Percentiles rank a stretch among this genome's conserved stretches.
These are phyloP conservation scores for Zea luxurians DNA, from an alignment of 176 grass and related monocot species.

Conservation along the genomic window DNA sequence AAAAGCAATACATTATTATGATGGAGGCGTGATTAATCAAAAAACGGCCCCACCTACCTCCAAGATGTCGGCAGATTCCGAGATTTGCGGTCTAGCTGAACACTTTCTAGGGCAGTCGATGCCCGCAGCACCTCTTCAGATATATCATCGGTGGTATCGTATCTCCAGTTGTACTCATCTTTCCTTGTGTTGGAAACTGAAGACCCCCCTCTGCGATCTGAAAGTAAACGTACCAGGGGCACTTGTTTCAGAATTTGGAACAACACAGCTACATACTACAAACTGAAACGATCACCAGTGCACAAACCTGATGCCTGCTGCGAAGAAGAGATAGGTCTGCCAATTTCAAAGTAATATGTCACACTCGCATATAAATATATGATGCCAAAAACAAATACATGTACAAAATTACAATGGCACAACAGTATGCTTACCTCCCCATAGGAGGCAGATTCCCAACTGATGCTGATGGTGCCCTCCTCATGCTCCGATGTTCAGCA, in stretches of 20 bases:
- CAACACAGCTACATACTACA: not conserved
- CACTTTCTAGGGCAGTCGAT: constrained; percentile 71
- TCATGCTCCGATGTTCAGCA: constrained; percentile 58
- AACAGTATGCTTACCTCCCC: constrained; percentile 55
- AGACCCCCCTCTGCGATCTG: constrained; percentile 63
- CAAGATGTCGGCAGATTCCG: constrained; percentile 78
- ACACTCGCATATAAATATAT: constrained; percentile 11
- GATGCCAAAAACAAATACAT: constrained; percentile 33
- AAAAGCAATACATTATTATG: not conserved
- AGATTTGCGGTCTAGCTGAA: constrained; percentile 82
- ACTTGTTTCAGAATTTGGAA: constrained; percentile 15
- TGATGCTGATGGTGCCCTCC: constrained; percentile 70
- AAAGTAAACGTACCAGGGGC: constrained; percentile 7
- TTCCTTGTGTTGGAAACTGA: constrained; percentile 56
- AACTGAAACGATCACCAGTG: constrained; percentile 1
- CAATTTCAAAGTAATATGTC: constrained; percentile 43
- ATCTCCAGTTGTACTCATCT: constrained; percentile 90
- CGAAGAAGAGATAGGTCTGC: constrained; percentile 54
- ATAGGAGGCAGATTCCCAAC: constrained; percentile 60
- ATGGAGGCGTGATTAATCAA: not conserved
- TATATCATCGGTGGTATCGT: constrained; percentile 68
- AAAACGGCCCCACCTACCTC: constrained; percentile 59
- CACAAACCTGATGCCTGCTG: constrained; percentile 74
- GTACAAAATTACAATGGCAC: not conserved
- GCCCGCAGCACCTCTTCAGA: constrained; percentile 78